phyloP scores from a whole-genome alignment of 768 basidiomycete species.

The Tylopilus sp. region DNA sequence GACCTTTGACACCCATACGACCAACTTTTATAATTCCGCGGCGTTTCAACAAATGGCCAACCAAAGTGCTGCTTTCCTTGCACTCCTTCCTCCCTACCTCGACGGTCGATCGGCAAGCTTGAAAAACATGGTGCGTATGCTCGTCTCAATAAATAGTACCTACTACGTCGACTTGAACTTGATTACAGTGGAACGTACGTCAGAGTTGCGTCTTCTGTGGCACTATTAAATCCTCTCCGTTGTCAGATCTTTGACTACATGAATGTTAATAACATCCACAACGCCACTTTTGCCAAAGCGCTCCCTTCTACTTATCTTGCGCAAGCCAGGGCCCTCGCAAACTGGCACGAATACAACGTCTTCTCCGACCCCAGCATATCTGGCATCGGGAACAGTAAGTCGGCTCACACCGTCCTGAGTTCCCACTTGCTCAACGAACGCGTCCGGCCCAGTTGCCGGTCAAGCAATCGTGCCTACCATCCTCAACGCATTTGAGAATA shows the following conservation, averaged over 20 bases:
- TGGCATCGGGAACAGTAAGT: conserved; percentile 65
- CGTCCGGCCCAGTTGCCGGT: conserved; percentile 51
- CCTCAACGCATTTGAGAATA: conserved; percentile 47
- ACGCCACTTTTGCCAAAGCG: conserved; percentile 44
- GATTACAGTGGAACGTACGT: conserved; percentile 44
- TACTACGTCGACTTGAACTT: conserved; percentile 4
- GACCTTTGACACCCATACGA: conserved; percentile 43
- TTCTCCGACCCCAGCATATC: conserved; percentile 50
- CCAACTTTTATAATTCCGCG: conserved; percentile 52
- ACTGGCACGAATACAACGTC: conserved; percentile 70
- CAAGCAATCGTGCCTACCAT: conserved; percentile 62
- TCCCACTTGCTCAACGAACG: neutral
- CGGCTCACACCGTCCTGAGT: neutral
- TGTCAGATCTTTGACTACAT: conserved; percentile 65
- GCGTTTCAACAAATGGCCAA: conserved; percentile 44
- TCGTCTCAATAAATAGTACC: neutral
- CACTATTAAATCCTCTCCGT: conserved; percentile 32
- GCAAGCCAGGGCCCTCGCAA: conserved; percentile 58
- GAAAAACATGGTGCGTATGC: conserved; percentile 51
- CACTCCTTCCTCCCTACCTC: conserved; percentile 46
- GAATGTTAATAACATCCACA: conserved; percentile 70
- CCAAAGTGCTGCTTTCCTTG: conserved; percentile 47
- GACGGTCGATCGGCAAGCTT: conserved; percentile 52
- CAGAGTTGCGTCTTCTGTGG: neutral
- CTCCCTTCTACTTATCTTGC: conserved; percentile 50